These are phyloP conservation scores for Scedosporium boydii DNA, from an alignment of 2,329 filamentous ascomycete species.

Conservation along the genomic window DNA sequence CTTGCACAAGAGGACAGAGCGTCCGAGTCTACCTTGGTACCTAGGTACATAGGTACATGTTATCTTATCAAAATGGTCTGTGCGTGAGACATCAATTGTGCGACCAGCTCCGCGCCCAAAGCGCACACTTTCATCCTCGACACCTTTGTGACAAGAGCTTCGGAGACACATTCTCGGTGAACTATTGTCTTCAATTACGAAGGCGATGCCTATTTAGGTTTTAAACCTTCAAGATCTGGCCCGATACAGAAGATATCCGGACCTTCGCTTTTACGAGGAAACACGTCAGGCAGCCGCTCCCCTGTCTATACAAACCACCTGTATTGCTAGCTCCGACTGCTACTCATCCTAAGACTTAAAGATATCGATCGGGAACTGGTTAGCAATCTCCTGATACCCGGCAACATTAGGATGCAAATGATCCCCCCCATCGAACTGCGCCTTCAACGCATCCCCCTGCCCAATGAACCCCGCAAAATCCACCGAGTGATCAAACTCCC, in stretches of 20 bases:
- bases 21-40: no score
- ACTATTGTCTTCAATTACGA: no score
- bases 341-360: conserved; percentile 23
- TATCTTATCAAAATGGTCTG: not conserved
- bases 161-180: no score
- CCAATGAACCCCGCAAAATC: conserved; percentile 52
- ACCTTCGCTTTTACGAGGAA: no score
- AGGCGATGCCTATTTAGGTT: no score
- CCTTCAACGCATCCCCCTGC: conserved; percentile 38
- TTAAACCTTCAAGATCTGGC: no score
- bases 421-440: conserved; percentile 50
- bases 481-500: conserved; percentile 48
- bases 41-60: no score
- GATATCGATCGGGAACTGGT: conserved; percentile 45
- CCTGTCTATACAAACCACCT: not conserved
- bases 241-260: no score
- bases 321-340: not conserved
- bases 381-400: conserved; percentile 51
- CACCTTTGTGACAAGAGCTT: no score
- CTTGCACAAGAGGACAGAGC: not conserved
- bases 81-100: not conserved
- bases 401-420: conserved; percentile 52
- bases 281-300: no score
- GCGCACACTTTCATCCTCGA: not conserved
- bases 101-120: not conserved